Base-by-base conservation (phyloP, 257 asterid genomes). In the Buddleja alternifolia region DNA sequence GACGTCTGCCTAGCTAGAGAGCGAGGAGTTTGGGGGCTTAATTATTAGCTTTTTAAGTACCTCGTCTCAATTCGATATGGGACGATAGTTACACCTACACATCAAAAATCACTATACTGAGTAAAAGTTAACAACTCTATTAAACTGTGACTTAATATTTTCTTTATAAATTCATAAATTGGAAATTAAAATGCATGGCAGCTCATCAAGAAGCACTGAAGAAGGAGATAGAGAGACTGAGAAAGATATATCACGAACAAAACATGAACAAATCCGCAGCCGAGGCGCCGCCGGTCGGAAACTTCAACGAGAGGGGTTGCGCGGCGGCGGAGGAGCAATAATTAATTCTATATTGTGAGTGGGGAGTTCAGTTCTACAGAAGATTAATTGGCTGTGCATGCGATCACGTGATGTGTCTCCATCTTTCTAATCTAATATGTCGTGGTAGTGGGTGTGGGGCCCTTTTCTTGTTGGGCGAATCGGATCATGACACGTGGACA, bases 141-240 rank as follows among this genome's bases (percentile, higher is more conserved):
- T 5, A 5, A 29, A 29, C 5, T 1, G 5, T 29, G 34, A 1
- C 34, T 29, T 29, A 29, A 29, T 5, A 29, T 29, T 29, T 29
- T 42, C 3, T 63, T 29, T n/a, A n/a, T n/a, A n/a, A 32, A 34
- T 20, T 16, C 8, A 12, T 29, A 64, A 57, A 41, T 34, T 54
- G 7, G 37, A 23, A 23, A 10, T n/a, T n/a, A n/a, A n/a, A n/a
- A n/a, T n/a, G n/a, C 2, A 29, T 32, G 21, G 14, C 76, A 92
- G 98, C 98, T 15, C 98, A 91, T 76, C 97, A 92, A 80, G 97
- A 89, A 67, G 96, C 98, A 51, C 24, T 92, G 80, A 92, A 80
- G 80, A 87, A 82, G 75, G 98, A 92, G 85, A 87, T 89, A 23
- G 98, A 89, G 77, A 80, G 96, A 68, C 75, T 92, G 44, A 80